phyloP scores from a whole-genome alignment of 2,329 filamentous ascomycete species.

The Laburnicola sp. region DNA sequence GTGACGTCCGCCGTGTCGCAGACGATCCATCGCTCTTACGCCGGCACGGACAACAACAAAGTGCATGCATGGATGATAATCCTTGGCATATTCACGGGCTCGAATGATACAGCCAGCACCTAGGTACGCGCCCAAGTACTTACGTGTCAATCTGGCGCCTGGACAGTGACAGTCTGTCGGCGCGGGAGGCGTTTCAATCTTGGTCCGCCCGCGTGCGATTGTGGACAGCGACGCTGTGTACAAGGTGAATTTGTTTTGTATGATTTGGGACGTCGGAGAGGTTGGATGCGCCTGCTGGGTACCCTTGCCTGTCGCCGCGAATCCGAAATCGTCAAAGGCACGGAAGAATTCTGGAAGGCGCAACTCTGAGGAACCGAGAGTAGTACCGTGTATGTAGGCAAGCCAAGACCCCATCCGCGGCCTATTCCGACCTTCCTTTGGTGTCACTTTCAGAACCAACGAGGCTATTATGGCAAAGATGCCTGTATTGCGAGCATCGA shows the following conservation, averaged over 20 bases:
- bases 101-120: background rate
- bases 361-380: no score
- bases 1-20: slow-evolving; percentile 29
- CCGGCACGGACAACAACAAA: slow-evolving; percentile 6
- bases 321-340: background rate
- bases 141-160: background rate
- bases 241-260: no score
- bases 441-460: background rate
- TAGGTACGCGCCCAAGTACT: slow-evolving; percentile 11
- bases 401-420: background rate
- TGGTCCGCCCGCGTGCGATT: slow-evolving; percentile 19
- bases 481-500: background rate
- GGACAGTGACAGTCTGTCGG: slow-evolving; percentile 3
- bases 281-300: slow-evolving; percentile 1
- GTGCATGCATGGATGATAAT: slow-evolving; percentile 1
- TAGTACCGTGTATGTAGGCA: background rate
- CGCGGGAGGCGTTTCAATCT: background rate
- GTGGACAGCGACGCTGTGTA: slow-evolving; percentile 8
- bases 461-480: background rate
- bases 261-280: no score
- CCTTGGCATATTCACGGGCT: slow-evolving; percentile 8
- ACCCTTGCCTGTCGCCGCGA: slow-evolving; percentile 2
- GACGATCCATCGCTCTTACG: background rate
- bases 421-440: background rate
- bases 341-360: slow-evolving; percentile 5